Base-by-base conservation (phyloP, 2,329 filamentous ascomycete species). In the Teratosphaeria gauchensis region DNA sequence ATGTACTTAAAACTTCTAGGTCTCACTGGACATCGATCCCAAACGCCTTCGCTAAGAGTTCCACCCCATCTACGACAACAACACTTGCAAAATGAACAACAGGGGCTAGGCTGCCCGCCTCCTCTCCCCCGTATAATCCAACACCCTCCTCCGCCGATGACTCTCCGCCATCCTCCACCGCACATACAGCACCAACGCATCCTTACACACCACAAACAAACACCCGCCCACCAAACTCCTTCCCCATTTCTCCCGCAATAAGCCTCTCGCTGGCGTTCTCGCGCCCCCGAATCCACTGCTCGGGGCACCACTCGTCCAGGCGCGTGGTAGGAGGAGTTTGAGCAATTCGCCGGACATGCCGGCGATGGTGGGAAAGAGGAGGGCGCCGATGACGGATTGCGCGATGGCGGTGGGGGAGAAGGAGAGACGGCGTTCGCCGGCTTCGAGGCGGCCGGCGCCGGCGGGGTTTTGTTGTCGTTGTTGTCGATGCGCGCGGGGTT, bases 141-240 rank as follows among this genome's bases (percentile, higher is more conserved):
- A 35, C 3, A 81, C 74, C 55, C 69, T 72, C 63, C 78, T 68
- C 66, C 70, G 63, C 11, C 76, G 69, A 67, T 80, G 77, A 64
- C 77, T 76, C 64, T 74, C 71, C 59, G 77, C 78, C 71, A 78
- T 76, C 67, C 72, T 76, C 77, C 78, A 81, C 55, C 76, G 57
- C 32, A 79, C 84, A 66, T 86, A 87, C 1, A 86, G 73, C 65
- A 84, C 74, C 35, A 86, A 66, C 6, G 81, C 81, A 71, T 87
- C 85, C 72, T 92, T 94, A 56, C 96, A 73, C 9, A 96, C 85
- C 16, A 97, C 86, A 67, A 92, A 96, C 21, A 95, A 75, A 70
- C 90, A 94, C 0, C 94, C 94, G 1, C 94, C 94, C 1, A 94
- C 81, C 2, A 99, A 78, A 68, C 89, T 96, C 58, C 94, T 81